These are phyloP conservation scores for Pyracantha coccinea DNA, from an alignment of 331 rosid species.

Conservation along the genomic window DNA sequence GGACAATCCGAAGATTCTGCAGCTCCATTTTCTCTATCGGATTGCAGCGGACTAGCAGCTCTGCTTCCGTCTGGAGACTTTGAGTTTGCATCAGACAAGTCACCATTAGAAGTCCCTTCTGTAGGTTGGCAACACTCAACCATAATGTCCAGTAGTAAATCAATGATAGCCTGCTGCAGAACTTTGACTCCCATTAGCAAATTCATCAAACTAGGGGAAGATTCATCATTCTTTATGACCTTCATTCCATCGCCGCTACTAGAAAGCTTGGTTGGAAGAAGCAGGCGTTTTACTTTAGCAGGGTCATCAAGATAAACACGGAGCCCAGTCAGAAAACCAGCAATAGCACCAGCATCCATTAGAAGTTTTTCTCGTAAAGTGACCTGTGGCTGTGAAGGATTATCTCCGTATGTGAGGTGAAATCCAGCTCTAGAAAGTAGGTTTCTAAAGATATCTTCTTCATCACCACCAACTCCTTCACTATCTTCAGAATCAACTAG, in stretches of 20 bases:
- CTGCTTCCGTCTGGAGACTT: slow-evolving; percentile 55
- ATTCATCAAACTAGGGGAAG: slow-evolving; percentile 97
- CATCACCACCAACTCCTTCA: slow-evolving; percentile 94
- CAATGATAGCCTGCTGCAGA: slow-evolving; percentile 94
- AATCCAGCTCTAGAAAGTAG: slow-evolving; percentile 97
- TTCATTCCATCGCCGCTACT: slow-evolving; percentile 75
- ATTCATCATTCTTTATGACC: slow-evolving; percentile 59
- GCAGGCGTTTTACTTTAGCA: slow-evolving; percentile 94
- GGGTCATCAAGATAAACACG: slow-evolving; percentile 99
- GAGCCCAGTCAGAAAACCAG: slow-evolving; percentile 95
- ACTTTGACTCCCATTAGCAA: slow-evolving; percentile 99
- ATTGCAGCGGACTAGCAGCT: slow-evolving; percentile 44
- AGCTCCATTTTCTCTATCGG: slow-evolving; percentile 64
- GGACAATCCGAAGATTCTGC: slow-evolving; percentile 49
- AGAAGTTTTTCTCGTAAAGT: slow-evolving; percentile 89
- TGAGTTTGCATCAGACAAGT: slow-evolving; percentile 48
- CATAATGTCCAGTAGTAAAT: slow-evolving; percentile 96
- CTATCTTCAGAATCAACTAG: slow-evolving; percentile 93
- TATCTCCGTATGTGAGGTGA: slow-evolving; percentile 94
- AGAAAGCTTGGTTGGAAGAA: slow-evolving; percentile 91
- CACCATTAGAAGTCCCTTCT: slow-evolving; percentile 58
- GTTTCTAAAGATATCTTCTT: slow-evolving; percentile 91
- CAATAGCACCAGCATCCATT: slow-evolving; percentile 98
- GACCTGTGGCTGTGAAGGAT: slow-evolving; percentile 94
- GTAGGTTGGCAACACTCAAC: slow-evolving; percentile 98